phyloP scores from a whole-genome alignment of 768 basidiomycete genomes.

The Scleroderma citrinum region DNA sequence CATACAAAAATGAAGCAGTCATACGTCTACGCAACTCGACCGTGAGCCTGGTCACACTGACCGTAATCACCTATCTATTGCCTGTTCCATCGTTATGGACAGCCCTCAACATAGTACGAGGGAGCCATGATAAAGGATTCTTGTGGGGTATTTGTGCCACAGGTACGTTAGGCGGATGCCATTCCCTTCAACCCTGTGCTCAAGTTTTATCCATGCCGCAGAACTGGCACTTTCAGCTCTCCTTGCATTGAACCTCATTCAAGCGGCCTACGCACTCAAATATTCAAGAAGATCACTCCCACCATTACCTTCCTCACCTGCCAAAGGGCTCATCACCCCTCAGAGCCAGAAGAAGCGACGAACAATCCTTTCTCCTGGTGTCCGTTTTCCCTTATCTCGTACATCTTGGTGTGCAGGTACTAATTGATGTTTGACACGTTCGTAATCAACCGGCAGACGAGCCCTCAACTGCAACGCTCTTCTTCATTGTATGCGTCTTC shows the following conservation, averaged over 20 bases:
- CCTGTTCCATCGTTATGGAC: constrained; percentile 35
- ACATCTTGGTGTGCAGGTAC: not conserved
- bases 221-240: constrained; percentile 27
- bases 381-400: constrained; percentile 6
- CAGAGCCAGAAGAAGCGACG: constrained; percentile 24
- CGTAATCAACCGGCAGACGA: constrained; percentile 9
- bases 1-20: constrained; percentile 31
- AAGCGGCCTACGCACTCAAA: constrained; percentile 30
- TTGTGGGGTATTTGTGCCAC: constrained; percentile 23
- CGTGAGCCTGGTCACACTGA: constrained; percentile 25
- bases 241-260: constrained; percentile 30
- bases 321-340: constrained; percentile 17
- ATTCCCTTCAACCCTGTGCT: not conserved
- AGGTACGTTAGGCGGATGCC: constrained; percentile 19
- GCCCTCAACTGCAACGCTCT: constrained; percentile 24
- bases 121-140: not conserved
- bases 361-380: constrained; percentile 17
- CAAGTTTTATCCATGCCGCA: constrained; percentile 3
- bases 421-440: not conserved
- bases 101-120: constrained; percentile 27
- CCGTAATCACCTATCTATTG: constrained; percentile 32
- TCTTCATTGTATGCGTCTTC: constrained; percentile 26
- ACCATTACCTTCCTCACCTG: constrained; percentile 18
- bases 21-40: constrained; percentile 36
- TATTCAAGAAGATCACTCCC: constrained; percentile 30